phyloP scores from a whole-genome alignment of 768 basidiomycete genomes.

The Agrocybe chaxingu region DNA sequence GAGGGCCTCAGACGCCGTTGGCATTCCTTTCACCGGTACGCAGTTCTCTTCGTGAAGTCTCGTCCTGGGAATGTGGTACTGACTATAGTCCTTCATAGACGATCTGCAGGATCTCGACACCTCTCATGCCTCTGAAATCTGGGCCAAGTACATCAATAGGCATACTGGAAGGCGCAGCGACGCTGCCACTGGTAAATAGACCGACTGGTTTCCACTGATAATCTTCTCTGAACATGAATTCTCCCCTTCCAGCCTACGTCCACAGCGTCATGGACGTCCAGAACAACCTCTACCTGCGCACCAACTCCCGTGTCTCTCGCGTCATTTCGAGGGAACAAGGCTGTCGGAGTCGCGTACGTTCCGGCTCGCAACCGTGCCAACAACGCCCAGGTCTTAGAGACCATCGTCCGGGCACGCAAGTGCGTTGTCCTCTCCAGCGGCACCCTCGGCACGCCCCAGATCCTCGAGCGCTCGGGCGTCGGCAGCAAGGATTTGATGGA shows the following conservation, averaged over 20 bases:
- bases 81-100: constrained; percentile 32
- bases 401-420: constrained; percentile 64
- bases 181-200: constrained; percentile 54
- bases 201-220: neutral
- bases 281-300: constrained; percentile 62
- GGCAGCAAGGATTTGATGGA: constrained; percentile 52
- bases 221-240: neutral
- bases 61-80: neutral
- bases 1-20: constrained; percentile 56
- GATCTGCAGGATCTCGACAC: constrained; percentile 68
- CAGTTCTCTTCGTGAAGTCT: neutral
- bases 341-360: constrained; percentile 70
- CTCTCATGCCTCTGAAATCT: constrained; percentile 62
- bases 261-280: constrained; percentile 72
- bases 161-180: constrained; percentile 71
- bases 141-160: constrained; percentile 77
- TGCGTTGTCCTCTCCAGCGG: constrained; percentile 64
- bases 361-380: constrained; percentile 58
- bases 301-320: constrained; percentile 62
- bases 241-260: constrained; percentile 45
- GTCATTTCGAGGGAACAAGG: constrained; percentile 70
- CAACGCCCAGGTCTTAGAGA: constrained; percentile 50
- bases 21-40: constrained; percentile 64
- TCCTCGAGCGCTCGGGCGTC: constrained; percentile 71
- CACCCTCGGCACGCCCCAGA: constrained; percentile 70